Conservation (phyloP, 179 eudicot species). For the Beta macrorhiza region DNA sequence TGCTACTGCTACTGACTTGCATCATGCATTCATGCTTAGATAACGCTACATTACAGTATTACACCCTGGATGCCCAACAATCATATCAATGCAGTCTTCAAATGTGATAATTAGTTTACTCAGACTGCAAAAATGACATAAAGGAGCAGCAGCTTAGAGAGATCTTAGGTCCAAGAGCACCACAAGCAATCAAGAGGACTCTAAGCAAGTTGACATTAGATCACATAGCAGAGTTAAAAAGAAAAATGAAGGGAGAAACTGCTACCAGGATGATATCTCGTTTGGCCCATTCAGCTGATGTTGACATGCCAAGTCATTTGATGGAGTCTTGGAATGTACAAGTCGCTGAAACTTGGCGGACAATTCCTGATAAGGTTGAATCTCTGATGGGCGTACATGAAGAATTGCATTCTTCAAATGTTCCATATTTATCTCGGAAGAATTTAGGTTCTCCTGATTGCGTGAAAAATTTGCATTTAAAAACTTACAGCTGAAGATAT, state of each 20-base stretch:
- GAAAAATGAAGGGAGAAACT: neutral
- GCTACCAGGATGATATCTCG: conserved; percentile 41
- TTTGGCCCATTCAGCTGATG: conserved; percentile 33
- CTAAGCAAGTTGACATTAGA: neutral
- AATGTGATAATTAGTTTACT: neutral
- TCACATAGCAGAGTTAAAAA: conserved; percentile 1
- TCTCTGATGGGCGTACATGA: conserved; percentile 65
- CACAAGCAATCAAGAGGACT: neutral
- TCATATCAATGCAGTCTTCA: neutral
- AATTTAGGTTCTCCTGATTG: conserved; percentile 63
- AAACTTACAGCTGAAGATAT: neutral
- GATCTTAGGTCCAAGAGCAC: neutral
- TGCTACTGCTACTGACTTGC: neutral
- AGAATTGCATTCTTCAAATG: conserved; percentile 62
- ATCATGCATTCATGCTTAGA: neutral
- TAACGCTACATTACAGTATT: neutral
- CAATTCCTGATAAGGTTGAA: conserved; percentile 57
- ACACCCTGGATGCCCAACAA: neutral
- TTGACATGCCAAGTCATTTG: conserved; percentile 36
- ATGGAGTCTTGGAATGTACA: conserved; percentile 44
- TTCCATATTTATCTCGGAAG: conserved; percentile 68
- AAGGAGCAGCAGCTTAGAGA: neutral
- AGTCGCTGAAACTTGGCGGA: conserved; percentile 66
- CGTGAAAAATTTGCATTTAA: conserved; percentile 8
- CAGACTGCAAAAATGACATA: neutral